Percentiles rank a stretch among this genome's conserved stretches.
Conservation (phyloP, 2,329 filamentous ascomycete species). For the Pseudocercospora pini-densiflorae region DNA sequence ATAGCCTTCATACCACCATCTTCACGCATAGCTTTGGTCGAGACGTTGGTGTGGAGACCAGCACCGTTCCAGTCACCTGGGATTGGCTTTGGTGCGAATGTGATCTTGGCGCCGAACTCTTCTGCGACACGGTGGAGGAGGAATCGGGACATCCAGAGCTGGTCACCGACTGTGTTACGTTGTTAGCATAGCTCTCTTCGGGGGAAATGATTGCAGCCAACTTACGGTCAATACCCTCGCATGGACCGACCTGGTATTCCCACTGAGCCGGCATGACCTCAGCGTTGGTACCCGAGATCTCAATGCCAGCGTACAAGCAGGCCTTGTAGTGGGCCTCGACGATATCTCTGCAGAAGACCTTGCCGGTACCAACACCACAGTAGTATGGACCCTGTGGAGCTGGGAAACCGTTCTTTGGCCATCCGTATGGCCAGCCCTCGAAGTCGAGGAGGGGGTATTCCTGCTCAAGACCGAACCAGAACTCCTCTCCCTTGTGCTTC, state of each 20-base stretch:
- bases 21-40: conserved; percentile 81
- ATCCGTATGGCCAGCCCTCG: conserved; percentile 88
- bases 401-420: conserved; percentile 85
- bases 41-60: conserved; percentile 93
- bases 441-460: conserved; percentile 94
- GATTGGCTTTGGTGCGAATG: conserved; percentile 94
- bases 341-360: conserved; percentile 97
- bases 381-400: conserved; percentile 95
- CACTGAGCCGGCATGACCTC: conserved; percentile 99
- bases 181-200: conserved; percentile 12
- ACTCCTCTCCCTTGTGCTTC: conserved; percentile 77
- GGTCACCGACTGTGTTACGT: conserved; percentile 74
- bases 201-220: conserved; percentile 26
- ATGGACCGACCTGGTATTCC: conserved; percentile 97
- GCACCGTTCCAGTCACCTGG: conserved; percentile 97
- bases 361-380: conserved; percentile 96
- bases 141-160: conserved; percentile 94
- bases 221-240: conserved; percentile 79
- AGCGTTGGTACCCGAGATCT: conserved; percentile 98
- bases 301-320: conserved; percentile 84
- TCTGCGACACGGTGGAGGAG: conserved; percentile 89
- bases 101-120: conserved; percentile 95
- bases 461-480: conserved; percentile 98
- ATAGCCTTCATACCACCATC: conserved; percentile 97
- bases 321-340: conserved; percentile 94